These are phyloP conservation scores for Pseudogymnoascus sp. DNA, from an alignment of 2,329 filamentous ascomycete species.

Conservation along the genomic window DNA sequence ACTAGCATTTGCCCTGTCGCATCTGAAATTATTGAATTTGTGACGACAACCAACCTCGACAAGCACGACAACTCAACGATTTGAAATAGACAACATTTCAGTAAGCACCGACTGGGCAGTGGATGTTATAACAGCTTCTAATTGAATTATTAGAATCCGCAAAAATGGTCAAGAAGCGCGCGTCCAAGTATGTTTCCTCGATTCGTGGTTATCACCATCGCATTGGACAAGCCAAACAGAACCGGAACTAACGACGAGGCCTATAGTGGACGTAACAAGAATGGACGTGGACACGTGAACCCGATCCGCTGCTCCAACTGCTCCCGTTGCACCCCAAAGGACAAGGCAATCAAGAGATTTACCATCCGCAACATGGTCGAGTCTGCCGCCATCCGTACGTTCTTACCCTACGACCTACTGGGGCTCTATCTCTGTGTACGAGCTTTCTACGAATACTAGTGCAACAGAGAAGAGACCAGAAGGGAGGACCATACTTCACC, in stretches of 20 bases:
- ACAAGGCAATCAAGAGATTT: conserved; percentile 99
- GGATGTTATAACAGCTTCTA: not conserved
- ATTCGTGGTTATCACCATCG: not conserved
- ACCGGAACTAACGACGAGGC: conserved; percentile 14
- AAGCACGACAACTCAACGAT: conserved; percentile 14
- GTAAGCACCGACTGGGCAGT: conserved; percentile 8
- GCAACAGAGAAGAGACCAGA: not conserved
- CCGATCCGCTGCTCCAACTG: conserved; percentile 91
- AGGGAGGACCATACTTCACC: conserved; percentile 3
- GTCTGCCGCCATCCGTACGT: conserved; percentile 98
- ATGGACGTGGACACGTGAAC: conserved; percentile 99
- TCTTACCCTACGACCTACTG: conserved; percentile 16
- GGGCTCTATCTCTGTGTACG: not conserved
- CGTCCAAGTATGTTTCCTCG: conserved; percentile 52
- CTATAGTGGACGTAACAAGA: conserved; percentile 95
- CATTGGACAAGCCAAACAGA: conserved; percentile 6
- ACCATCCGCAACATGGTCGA: conserved; percentile 99
- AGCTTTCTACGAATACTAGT: conserved; percentile 1
- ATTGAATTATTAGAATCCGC: conserved; percentile 42
- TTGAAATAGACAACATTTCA: conserved; percentile 14
- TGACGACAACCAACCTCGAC: conserved; percentile 9
- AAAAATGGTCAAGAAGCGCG: conserved; percentile 69
- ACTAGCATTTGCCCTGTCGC: conserved; percentile 6
- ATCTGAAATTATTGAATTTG: conserved; percentile 8
- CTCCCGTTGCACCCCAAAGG: conserved; percentile 69